A percentile compares a stretch with the other conserved stretches of the same genome.
Conservation (phyloP, 768 basidiomycete species). For the Rubroboletus pulcherrimus region DNA sequence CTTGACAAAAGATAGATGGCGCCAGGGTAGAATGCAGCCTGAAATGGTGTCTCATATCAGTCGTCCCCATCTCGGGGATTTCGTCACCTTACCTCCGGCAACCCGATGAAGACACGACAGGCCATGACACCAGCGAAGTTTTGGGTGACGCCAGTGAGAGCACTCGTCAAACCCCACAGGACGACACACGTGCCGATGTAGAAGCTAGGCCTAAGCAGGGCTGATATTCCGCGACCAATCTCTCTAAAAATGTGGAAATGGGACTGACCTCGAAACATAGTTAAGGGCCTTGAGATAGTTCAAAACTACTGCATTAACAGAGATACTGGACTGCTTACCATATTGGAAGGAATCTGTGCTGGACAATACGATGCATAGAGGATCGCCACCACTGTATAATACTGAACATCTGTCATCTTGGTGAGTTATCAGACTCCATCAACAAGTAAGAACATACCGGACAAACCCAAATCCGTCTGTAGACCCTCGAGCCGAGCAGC, state of each 20-base stretch:
- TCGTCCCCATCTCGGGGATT: background rate
- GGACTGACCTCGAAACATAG: slow-evolving; percentile 43
- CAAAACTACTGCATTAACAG: background rate
- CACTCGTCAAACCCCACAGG: slow-evolving; percentile 61
- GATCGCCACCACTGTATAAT: slow-evolving; percentile 51
- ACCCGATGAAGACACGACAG: slow-evolving; percentile 58
- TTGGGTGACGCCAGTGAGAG: slow-evolving; percentile 57
- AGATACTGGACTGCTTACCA: background rate
- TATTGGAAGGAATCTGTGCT: slow-evolving; percentile 40
- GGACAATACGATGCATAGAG: slow-evolving; percentile 61
- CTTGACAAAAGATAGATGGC: slow-evolving; percentile 35
- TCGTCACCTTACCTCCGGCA: slow-evolving; percentile 45
- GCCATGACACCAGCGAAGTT: slow-evolving; percentile 54
- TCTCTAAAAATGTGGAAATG: background rate
- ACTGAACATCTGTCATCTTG: slow-evolving; percentile 44
- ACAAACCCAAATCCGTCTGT: slow-evolving; percentile 45
- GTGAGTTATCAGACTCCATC: background rate
- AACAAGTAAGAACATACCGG: slow-evolving; percentile 29
- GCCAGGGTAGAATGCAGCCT: slow-evolving; percentile 66
- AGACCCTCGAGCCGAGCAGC: slow-evolving; percentile 49
- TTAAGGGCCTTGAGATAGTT: slow-evolving; percentile 45
- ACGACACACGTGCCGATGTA: slow-evolving; percentile 61
- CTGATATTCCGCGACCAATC: too few relatives aligned
- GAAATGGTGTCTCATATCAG: background rate
- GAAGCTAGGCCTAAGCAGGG: slow-evolving; percentile 47